Base-by-base conservation (phyloP, 345 rosid species). In the Garcia nutans region DNA sequence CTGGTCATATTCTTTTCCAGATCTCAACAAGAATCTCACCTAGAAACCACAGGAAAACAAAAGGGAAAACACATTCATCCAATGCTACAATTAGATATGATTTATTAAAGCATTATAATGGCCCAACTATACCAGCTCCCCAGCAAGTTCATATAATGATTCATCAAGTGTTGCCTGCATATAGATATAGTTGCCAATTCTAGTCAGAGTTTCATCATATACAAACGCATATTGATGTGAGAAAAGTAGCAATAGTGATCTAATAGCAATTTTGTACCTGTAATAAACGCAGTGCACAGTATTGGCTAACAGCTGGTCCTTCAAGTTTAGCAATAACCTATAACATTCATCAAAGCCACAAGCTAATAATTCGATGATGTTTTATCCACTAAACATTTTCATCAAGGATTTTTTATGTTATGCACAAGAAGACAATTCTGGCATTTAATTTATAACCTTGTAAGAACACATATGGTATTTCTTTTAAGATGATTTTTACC, bases 221-320 rank as follows among this genome's bases (percentile, higher is more conserved):
- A 60, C 16, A 31, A 62, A 78, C 68, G 54, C 47, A 57, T 62
- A 58, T n/a, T 54, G n/a, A 23, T 3, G 66, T 33, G 58, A 26
- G 23, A 57, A 16, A 23, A 65, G 49, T 57, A 12, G 73, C 22
- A 16, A n/a, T 5, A 19, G 33, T 6, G 75, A 65, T 37, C 71
- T 33, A 71, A 44, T 44, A 72, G 67, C 68, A 50, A 58, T 69
- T 37, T 11, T 66, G 68, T 82, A 94, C 98, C 97, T 91, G 97
- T 74, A 94, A 84, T 75, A 96, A 83, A 63, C 97, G 98, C 73
- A 96, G 85, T 75, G 99, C 98, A 82, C 93, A 88, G 65, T 96
- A 96, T 87, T 93, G 99, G 85, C 97, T 91, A 74, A 96, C 99
- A 72, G 93, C 98, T 79, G 97, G 90, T 81, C 98, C 98, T 92